Evolutionary conservation across 306 rosid species (phyloP).

Genomic region (Cicer pinnatifidum): DNA sequence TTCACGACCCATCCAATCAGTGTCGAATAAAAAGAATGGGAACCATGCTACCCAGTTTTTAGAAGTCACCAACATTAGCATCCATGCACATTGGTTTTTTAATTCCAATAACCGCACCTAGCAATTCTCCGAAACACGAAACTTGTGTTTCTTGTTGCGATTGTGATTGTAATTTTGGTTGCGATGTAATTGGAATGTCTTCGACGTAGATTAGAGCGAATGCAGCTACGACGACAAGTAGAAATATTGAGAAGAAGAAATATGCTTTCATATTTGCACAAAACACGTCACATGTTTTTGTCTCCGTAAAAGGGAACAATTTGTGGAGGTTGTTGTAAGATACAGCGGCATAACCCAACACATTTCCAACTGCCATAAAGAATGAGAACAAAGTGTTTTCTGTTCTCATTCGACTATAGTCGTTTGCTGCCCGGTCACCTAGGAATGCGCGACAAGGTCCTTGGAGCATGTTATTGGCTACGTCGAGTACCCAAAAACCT

Average conservation of each 20-base stretch:
- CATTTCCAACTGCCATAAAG: constrained; percentile 77
- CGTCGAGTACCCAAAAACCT: constrained; percentile 73
- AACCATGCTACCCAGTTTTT: constrained; percentile 86
- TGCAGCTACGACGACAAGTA: constrained; percentile 26
- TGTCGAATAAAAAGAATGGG: constrained; percentile 68
- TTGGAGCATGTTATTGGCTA: constrained; percentile 73
- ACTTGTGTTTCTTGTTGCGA: no score
- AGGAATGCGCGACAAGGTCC: constrained; percentile 72
- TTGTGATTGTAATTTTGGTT: neutral
- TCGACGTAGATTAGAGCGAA: constrained; percentile 45
- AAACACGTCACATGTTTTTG: constrained; percentile 62
- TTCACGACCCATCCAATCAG: constrained; percentile 90
- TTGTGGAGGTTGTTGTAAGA: constrained; percentile 46
- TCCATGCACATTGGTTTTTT: constrained; percentile 61
- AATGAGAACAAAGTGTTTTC: constrained; percentile 58
- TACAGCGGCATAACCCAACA: constrained; percentile 70
- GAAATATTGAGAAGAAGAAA: constrained; percentile 57
- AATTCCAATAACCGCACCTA: constrained; percentile 49
- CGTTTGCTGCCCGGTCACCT: constrained; percentile 55
- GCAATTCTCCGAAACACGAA: constrained; percentile 43
- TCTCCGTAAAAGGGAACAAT: constrained; percentile 58
- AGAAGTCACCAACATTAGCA: constrained; percentile 64
- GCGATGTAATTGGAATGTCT: constrained; percentile 17
- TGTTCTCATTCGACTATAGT: constrained; percentile 46
- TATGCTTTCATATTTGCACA: constrained; percentile 77